Base-by-base conservation (phyloP, 2,329 filamentous ascomycete genomes). In the Fusarium nodosum region DNA sequence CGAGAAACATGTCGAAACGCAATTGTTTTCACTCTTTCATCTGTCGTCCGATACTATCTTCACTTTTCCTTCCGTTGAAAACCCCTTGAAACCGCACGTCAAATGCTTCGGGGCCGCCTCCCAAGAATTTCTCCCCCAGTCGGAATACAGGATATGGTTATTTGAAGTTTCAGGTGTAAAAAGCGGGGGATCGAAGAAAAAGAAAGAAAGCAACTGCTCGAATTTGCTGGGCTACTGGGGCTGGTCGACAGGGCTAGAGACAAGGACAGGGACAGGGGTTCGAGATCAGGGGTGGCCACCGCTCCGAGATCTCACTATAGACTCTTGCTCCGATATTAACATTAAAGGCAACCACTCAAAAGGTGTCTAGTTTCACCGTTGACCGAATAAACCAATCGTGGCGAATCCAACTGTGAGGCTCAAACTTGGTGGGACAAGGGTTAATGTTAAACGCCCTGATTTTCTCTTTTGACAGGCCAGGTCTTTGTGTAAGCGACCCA, bases 111-210 rank as follows among this genome's bases (percentile, higher is more conserved):
- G 56, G 44, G 9, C 39, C 51, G 13, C 51, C 48, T 38, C 20
- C 33, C 24, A 30, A 41, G 30, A 60, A 64, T 60, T 56, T 64
- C 38, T 56, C 67, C 67, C 58, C 67, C 67, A 70, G 63, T 68
- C 51, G 62, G 67, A 70, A 50, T 28, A 56, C 18, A 46, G 26
- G 5, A 31, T 22, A 46, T 31, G 48, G 42, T 34, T 51, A 48
- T 44, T 62, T 26, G 53, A 12, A 26, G 67, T 71, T 70, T 70
- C 67, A 71, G 67, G 67, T 70, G 67, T 42, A 30, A 42, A 50
- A 44, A 56, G 46, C 28, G 56, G 38, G 48, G 48, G 39, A 30
- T 39, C 10, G 54, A 54, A 33, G 51, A 38, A 56, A 26, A 51
- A 42, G 22, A 36, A 26, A 33, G n/a, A 54, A 54, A 44, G 24